Evolutionary conservation across 2,329 filamentous ascomycete species (phyloP).

Genomic region (Nemania sp.): DNA sequence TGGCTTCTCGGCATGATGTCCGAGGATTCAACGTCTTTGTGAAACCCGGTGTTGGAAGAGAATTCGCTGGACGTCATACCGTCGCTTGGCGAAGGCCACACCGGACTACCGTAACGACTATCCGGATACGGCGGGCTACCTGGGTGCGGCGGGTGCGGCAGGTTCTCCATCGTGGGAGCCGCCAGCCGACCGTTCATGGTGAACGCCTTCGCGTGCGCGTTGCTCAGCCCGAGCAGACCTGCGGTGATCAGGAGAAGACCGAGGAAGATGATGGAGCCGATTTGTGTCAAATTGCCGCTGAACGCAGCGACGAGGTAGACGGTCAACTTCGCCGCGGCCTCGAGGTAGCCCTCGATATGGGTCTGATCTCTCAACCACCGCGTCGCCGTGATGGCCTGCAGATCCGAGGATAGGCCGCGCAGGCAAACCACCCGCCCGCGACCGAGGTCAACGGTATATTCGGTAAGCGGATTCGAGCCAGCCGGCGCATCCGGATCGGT

Average conservation of each 20-base stretch:
- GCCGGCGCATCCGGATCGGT: conserved; percentile 8
- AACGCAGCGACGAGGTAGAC: conserved; percentile 62
- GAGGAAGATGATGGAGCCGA: conserved; percentile 57
- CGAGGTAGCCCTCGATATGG: conserved; percentile 54
- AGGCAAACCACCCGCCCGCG: conserved; percentile 57
- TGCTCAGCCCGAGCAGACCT: conserved; percentile 58
- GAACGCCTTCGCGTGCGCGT: conserved; percentile 52
- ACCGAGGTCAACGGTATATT: conserved; percentile 59
- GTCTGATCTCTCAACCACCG: conserved; percentile 60
- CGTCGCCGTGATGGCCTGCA: conserved; percentile 63
- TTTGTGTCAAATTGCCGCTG: conserved; percentile 59
- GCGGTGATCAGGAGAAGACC: conserved; percentile 57
- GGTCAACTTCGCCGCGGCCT: conserved; percentile 58
- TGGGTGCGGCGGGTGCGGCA: conserved; percentile 19
- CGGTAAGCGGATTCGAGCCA: conserved; percentile 39
- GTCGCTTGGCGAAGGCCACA: conserved; percentile 31
- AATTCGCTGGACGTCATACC: conserved; percentile 32
- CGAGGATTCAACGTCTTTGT: conserved; percentile 25
- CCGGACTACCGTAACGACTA: conserved; percentile 28
- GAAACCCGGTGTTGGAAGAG: neutral
- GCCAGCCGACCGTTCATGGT: conserved; percentile 56
- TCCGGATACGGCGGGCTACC: conserved; percentile 30
- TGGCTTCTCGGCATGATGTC: neutral
- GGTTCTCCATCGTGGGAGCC: conserved; percentile 40
- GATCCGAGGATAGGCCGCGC: conserved; percentile 57